Evolutionary conservation across 805 yeast genomes (phyloP), one percentile per base, ranked within the genome.

Genomic region (Ogataea haglerorum): DNA sequence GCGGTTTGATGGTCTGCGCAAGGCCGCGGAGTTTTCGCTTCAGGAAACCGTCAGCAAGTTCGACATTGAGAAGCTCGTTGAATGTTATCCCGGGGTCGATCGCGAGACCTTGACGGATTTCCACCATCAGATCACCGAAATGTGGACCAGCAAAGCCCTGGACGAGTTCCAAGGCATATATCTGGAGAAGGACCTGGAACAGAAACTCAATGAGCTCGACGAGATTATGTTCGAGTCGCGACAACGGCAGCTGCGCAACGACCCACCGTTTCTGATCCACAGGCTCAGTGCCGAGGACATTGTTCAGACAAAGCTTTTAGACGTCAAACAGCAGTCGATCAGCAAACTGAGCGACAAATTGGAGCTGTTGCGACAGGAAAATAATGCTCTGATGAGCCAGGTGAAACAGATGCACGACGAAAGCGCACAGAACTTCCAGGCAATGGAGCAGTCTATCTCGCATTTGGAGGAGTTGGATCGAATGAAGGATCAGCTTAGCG

Each of bases 71-170:
- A 72, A 68, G 45, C 54, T 76, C 23, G 52, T 54, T 19, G 53
- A 65, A 31, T 72, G 80, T 51, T 76, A 67, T 53, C 79, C 80
- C 6, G 53, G 57, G 4, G 68, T 65, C 4, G 80, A 78, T 4
- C 46, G 49, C 4, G 59, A 60, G 18, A 58, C 69, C 0, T 55
- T 76, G 18, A 71, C 68, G 31, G 63, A 63, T 14, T 74, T 77
- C 3, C 57, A 75, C 21, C 54, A 56, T 10, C 80, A 75, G 49
- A 65, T 76, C 16, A 52, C 66, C 2, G 60, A 64, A 22, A 71
- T 66, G 46, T 75, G 78, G 73, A 59, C 61, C 34, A 51, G 51
- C 14, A 68, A 62, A 30, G 64, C 75, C 3, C 47, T 66, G 27
- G 58, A 62, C 15, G 80, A 76, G 53, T 75, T 75, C 43, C 69